Evolutionary conservation across 2,329 filamentous ascomycete species (phyloP).

Genomic region (Teratosphaeria zuluensis): DNA sequence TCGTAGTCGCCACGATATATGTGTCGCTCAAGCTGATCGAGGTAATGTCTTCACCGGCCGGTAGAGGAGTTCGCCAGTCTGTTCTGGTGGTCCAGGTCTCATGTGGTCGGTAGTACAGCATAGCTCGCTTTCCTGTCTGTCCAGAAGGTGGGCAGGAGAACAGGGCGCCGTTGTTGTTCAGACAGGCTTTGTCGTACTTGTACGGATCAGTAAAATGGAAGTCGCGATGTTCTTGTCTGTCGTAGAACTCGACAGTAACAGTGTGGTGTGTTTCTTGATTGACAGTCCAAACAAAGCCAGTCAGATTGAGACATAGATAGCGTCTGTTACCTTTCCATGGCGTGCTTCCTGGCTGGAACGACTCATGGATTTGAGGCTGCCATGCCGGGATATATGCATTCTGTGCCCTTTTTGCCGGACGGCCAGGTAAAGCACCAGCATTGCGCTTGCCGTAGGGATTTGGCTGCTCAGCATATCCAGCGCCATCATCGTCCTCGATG

Average conservation of each 20-base stretch:
- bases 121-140: conserved; percentile 51
- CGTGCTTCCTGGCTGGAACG: conserved; percentile 90
- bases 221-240: conserved; percentile 81
- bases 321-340: conserved; percentile 92
- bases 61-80: conserved; percentile 86
- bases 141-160: conserved; percentile 69
- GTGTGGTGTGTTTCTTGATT: conserved; percentile 84
- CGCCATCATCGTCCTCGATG: conserved; percentile 89
- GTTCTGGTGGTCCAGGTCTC: conserved; percentile 88
- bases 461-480: conserved; percentile 65
- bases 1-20: conserved; percentile 83
- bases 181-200: conserved; percentile 88
- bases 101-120: conserved; percentile 92
- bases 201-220: conserved; percentile 98
- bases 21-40: conserved; percentile 87
- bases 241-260: conserved; percentile 94
- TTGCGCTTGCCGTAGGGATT: conserved; percentile 56
- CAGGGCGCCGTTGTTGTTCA: conserved; percentile 72
- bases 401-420: conserved; percentile 42
- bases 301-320: conserved; percentile 86
- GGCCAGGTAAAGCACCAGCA: conserved; percentile 26
- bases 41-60: conserved; percentile 72
- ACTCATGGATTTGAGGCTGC: conserved; percentile 62
- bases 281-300: conserved; percentile 93
- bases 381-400: conserved; percentile 35